phyloP scores from a whole-genome alignment of 164 flowering plant species.

The Malania oleifera region DNA sequence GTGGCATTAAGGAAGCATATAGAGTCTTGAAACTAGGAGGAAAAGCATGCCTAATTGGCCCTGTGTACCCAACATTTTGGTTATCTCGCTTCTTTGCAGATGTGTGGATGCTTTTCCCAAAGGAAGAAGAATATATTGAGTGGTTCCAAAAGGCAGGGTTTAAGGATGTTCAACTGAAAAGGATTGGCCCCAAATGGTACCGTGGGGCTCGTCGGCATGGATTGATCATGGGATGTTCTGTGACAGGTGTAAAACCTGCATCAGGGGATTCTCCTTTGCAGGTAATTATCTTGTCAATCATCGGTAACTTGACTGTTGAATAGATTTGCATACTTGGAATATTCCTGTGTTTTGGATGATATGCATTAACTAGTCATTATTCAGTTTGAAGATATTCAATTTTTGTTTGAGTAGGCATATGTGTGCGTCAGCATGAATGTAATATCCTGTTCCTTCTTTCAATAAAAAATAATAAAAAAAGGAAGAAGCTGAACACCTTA shows the following conservation, averaged over 20 bases:
- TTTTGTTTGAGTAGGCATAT: too few species aligned
- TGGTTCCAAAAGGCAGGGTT: constrained; percentile 96
- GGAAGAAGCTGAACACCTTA: too few species aligned
- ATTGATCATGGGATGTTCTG: constrained; percentile 95
- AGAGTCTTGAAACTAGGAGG: constrained; percentile 85
- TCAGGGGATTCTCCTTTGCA: constrained; percentile 55
- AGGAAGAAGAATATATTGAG: constrained; percentile 92
- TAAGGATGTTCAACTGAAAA: constrained; percentile 70
- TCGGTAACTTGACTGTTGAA: neutral
- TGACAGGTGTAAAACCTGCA: constrained; percentile 80
- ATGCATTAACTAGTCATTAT: too few species aligned
- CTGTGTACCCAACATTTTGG: constrained; percentile 93
- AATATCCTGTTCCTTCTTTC: too few species aligned
- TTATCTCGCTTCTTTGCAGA: constrained; percentile 95
- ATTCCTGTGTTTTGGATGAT: neutral
- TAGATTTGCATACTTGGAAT: neutral
- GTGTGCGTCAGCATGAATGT: too few species aligned
- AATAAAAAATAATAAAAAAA: too few species aligned
- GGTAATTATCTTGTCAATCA: constrained; percentile 19
- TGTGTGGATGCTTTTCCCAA: constrained; percentile 96
- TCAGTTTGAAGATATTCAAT: too few species aligned
- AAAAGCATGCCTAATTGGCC: constrained; percentile 91
- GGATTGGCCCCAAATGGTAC: constrained; percentile 97
- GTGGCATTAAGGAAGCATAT: constrained; percentile 95
- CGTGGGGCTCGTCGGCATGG: constrained; percentile 97